Evolutionary conservation across 176 grass and related monocot species (phyloP).

Genomic region (Saccharum officinarum): DNA sequence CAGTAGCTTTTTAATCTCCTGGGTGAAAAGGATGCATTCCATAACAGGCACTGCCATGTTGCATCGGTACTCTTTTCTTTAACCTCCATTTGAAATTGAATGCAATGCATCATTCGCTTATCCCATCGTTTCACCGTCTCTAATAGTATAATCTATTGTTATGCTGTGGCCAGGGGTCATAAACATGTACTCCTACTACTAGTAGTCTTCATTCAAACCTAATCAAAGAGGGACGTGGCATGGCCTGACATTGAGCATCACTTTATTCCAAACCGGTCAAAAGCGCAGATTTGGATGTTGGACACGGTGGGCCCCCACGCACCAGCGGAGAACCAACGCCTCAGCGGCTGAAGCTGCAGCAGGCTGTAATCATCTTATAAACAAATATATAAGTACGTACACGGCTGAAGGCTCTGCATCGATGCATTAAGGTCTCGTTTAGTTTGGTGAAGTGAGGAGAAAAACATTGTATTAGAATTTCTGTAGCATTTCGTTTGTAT

Average conservation of each 20-base stretch:
- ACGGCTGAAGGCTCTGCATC: too few species aligned
- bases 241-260: neutral
- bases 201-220: constrained; percentile 16
- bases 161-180: neutral
- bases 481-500: too few species aligned
- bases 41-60: constrained; percentile 5
- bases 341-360: too few species aligned
- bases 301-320: too few species aligned
- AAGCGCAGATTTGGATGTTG: constrained; percentile 38
- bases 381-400: too few species aligned
- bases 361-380: too few species aligned
- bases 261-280: constrained; percentile 31
- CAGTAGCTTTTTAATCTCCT: constrained; percentile 11
- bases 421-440: too few species aligned
- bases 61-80: neutral
- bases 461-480: too few species aligned
- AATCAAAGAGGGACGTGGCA: constrained; percentile 4
- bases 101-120: neutral
- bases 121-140: constrained; percentile 26
- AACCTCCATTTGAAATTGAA: neutral
- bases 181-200: neutral
- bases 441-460: too few species aligned
- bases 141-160: neutral
- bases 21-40: constrained; percentile 7
- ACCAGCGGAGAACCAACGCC: too few species aligned